Percentiles rank a stretch among this genome's conserved stretches.
Conservation (phyloP, 2,329 filamentous ascomycete genomes). For the Purpureocillium takamizusanense region DNA sequence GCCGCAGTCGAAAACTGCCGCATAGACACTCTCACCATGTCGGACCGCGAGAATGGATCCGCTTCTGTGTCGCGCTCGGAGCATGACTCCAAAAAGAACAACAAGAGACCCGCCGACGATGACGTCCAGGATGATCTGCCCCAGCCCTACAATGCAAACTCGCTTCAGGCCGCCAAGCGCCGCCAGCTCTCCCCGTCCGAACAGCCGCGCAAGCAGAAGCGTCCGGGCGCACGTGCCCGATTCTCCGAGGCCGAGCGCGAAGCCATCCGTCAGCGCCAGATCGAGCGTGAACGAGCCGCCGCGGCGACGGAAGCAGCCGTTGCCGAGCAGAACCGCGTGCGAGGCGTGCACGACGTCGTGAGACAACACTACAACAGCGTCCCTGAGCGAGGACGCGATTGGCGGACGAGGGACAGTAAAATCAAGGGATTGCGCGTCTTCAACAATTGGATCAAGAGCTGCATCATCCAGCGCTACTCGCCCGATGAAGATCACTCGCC, state of each 20-base stretch:
- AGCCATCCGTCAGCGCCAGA: conserved; percentile 53
- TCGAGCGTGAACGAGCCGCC: conserved; percentile 43
- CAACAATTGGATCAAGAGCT: conserved; percentile 99
- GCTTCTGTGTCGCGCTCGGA: neutral
- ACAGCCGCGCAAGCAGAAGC: conserved; percentile 56
- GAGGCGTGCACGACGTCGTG: conserved; percentile 71
- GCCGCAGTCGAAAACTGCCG: too few species aligned
- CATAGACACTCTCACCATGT: neutral
- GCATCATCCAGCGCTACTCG: conserved; percentile 92
- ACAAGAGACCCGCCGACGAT: conserved; percentile 23
- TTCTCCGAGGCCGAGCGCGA: conserved; percentile 60
- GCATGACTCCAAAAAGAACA: conserved; percentile 8
- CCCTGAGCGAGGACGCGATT: conserved; percentile 85
- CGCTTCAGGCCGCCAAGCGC: conserved; percentile 49
- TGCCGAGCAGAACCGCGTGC: conserved; percentile 29
- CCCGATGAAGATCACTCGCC: conserved; percentile 66
- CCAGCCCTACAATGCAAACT: conserved; percentile 51
- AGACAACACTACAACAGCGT: conserved; percentile 94
- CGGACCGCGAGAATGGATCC: conserved; percentile 1
- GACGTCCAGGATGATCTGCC: conserved; percentile 37
- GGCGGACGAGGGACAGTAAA: conserved; percentile 86
- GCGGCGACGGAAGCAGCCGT: conserved; percentile 25
- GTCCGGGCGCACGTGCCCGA: conserved; percentile 56
- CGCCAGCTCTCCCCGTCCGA: conserved; percentile 46
- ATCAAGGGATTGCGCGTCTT: conserved; percentile 92